Conservation (phyloP, 139 green algal species). For the Micractinium conductrix region DNA sequence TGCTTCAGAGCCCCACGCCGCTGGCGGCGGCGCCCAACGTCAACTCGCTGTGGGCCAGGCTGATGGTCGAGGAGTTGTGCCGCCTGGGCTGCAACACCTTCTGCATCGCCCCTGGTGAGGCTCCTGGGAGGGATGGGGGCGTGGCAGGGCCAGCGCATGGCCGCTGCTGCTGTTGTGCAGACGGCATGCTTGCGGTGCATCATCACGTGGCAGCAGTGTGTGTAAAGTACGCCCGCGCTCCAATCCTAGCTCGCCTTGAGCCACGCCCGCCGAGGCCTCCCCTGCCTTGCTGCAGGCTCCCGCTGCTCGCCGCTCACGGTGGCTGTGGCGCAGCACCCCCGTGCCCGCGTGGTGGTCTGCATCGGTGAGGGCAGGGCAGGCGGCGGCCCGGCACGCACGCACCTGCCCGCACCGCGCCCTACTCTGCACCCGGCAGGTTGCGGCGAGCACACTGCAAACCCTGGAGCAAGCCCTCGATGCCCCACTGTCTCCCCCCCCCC, state of each 20-base stretch:
- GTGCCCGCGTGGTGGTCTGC: constrained; percentile 78
- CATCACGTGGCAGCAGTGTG: too few species aligned
- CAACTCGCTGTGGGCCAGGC: constrained; percentile 72
- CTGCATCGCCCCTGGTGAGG: constrained; percentile 92
- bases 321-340: constrained; percentile 84
- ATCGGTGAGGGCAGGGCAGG: constrained; percentile 52
- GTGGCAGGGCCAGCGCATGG: too few species aligned
- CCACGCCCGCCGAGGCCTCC: too few species aligned
- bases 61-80: constrained; percentile 92
- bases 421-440: not conserved
- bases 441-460: too few species aligned
- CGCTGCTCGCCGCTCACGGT: constrained; percentile 91
- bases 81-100: constrained; percentile 86
- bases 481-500: not conserved
- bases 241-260: too few species aligned
- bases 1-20: constrained; percentile 61
- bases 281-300: constrained; percentile 64
- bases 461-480: not conserved
- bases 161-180: too few species aligned
- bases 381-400: not conserved
- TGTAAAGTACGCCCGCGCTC: too few species aligned
- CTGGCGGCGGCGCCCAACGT: constrained; percentile 72
- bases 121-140: too few species aligned
- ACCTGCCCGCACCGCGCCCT: not conserved
- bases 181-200: too few species aligned